These are phyloP conservation scores for Zygosaccharomyces kombuchaensis DNA, from an alignment of 805 yeast species.

Conservation along the genomic window DNA sequence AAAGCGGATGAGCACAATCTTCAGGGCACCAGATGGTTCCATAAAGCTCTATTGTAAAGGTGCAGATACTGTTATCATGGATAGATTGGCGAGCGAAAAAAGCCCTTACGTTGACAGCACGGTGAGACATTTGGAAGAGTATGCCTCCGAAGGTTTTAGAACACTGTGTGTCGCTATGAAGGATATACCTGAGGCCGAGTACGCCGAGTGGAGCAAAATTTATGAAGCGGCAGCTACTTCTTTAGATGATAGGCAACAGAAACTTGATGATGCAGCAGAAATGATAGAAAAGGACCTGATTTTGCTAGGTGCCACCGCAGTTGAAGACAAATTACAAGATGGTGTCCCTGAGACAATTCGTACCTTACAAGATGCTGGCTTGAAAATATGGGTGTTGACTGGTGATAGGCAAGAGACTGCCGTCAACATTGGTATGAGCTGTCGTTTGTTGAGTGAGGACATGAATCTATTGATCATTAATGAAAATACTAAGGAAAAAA, in stretches of 20 bases:
- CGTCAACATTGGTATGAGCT: slow-evolving; percentile 96
- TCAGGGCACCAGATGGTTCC: slow-evolving; percentile 89
- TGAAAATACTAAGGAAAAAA: slow-evolving; percentile 78
- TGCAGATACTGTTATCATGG: slow-evolving; percentile 94
- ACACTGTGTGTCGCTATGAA: slow-evolving; percentile 90
- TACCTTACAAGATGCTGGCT: slow-evolving; percentile 92
- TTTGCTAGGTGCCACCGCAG: slow-evolving; percentile 94
- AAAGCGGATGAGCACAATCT: slow-evolving; percentile 94
- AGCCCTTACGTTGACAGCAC: slow-evolving; percentile 85
- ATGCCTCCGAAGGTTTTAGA: slow-evolving; percentile 93
- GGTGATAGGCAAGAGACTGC: slow-evolving; percentile 99
- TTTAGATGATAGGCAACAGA: slow-evolving; percentile 65
- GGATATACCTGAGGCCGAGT: slow-evolving; percentile 75
- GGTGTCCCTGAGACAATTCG: slow-evolving; percentile 98
- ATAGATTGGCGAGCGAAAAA: slow-evolving; percentile 60
- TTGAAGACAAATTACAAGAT: slow-evolving; percentile 95
- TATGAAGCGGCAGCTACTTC: slow-evolving; percentile 83
- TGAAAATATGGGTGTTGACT: slow-evolving; percentile 94
- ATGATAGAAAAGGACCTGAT: slow-evolving; percentile 74
- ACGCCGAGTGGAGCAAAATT: slow-evolving; percentile 57
- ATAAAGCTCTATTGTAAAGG: slow-evolving; percentile 91
- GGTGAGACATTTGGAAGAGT: slow-evolving; percentile 83
- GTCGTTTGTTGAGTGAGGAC: slow-evolving; percentile 88
- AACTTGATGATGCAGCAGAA: slow-evolving; percentile 86
- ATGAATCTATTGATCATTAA: slow-evolving; percentile 89